Evolutionary conservation across 2,329 filamentous ascomycete genomes (phyloP).

Genomic region (Ophiostoma triangulosporum): DNA sequence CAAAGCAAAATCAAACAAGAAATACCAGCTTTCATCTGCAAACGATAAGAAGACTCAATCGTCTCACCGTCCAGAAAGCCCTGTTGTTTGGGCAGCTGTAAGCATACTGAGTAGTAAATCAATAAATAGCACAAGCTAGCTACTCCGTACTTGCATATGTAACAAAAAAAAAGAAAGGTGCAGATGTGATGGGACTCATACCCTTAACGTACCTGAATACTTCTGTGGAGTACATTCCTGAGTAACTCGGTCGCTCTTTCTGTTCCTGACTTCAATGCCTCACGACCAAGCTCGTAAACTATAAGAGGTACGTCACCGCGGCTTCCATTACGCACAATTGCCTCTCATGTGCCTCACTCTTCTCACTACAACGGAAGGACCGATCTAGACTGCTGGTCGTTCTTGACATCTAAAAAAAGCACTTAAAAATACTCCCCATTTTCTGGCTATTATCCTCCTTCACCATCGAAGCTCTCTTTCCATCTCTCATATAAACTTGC

Average conservation of each 20-base stretch:
- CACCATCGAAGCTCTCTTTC: neutral
- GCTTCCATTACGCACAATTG: neutral
- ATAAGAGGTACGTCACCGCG: slow-evolving; percentile 8
- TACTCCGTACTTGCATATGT: too few relatives aligned
- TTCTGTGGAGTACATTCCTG: too few relatives aligned
- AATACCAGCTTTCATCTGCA: neutral
- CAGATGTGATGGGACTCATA: too few relatives aligned
- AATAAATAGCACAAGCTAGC: too few relatives aligned
- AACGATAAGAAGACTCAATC: too few relatives aligned
- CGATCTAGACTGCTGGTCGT: neutral
- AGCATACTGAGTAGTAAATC: neutral
- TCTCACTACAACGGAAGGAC: neutral
- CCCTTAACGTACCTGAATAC: neutral
- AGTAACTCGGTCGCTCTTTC: slow-evolving; percentile 1
- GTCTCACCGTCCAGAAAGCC: neutral
- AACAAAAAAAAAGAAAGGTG: neutral
- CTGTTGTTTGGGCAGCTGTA: neutral
- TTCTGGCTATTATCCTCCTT: neutral
- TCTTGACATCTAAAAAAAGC: neutral
- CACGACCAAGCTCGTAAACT: neutral
- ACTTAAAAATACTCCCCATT: neutral
- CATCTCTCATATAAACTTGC: neutral
- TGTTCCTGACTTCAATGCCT: slow-evolving; percentile 1
- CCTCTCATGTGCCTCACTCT: neutral
- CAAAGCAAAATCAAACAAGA: neutral